phyloP scores from a whole-genome alignment of 768 basidiomycete species.

The Fibroporia radiculosa region DNA sequence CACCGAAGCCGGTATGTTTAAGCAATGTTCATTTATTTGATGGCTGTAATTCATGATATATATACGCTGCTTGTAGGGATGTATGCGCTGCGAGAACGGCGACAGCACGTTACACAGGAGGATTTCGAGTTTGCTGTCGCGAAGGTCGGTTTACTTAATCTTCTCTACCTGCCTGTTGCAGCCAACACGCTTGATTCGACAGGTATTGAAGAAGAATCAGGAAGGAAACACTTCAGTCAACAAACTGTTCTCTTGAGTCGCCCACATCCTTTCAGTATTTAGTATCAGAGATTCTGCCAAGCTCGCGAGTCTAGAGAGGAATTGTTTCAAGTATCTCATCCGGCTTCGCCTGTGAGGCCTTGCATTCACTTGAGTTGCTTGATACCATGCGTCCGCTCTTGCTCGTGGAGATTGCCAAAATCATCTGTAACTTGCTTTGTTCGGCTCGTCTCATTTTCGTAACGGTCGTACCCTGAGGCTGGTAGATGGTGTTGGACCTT shows the following conservation, averaged over 20 bases:
- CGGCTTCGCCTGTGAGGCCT: too few relatives aligned
- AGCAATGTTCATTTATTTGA: conserved; percentile 6
- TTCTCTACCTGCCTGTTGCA: not conserved
- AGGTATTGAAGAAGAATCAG: conserved; percentile 94
- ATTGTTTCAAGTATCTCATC: too few relatives aligned
- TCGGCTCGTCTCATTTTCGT: too few relatives aligned
- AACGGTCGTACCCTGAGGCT: too few relatives aligned
- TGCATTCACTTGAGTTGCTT: too few relatives aligned
- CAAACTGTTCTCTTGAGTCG: conserved; percentile 89
- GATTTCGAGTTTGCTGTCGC: conserved; percentile 99
- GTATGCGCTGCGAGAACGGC: conserved; percentile 92
- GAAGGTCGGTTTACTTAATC: conserved; percentile 48
- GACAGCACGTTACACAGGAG: conserved; percentile 97
- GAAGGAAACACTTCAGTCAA: conserved; percentile 91
- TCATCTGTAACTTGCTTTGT: too few relatives aligned
- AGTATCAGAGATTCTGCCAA: too few relatives aligned
- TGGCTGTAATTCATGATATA: not conserved
- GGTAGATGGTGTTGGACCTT: too few relatives aligned
- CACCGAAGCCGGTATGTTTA: conserved; percentile 90
- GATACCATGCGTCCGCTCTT: too few relatives aligned
- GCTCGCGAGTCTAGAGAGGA: too few relatives aligned
- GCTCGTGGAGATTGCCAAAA: too few relatives aligned
- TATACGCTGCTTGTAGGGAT: conserved; percentile 47
- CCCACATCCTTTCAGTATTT: too few relatives aligned
- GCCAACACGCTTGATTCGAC: conserved; percentile 1